Conservation (phyloP, 148 eudicot species). For the Silene latifolia region DNA sequence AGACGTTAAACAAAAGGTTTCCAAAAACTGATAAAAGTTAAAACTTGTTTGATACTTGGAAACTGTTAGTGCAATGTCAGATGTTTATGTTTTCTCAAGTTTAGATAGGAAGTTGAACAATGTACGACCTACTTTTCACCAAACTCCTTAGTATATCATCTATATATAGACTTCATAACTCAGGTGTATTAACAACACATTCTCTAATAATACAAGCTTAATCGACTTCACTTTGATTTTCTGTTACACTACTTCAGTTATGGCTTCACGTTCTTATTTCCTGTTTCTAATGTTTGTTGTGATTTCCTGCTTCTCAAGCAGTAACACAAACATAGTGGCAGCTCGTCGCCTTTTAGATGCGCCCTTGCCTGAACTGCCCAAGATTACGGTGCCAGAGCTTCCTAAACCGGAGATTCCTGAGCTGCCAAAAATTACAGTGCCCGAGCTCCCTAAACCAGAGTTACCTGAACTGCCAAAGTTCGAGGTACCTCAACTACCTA, state of each 20-base stretch:
- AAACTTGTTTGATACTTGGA: neutral
- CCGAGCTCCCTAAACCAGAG: conserved; percentile 11
- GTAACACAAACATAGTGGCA: neutral
- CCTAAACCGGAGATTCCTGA: conserved; percentile 16
- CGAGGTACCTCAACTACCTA: conserved; percentile 6
- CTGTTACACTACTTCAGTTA: neutral
- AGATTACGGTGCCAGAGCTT: neutral
- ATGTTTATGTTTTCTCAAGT: conserved; percentile 1
- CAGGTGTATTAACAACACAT: conserved; percentile 2
- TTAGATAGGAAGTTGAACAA: conserved; percentile 15
- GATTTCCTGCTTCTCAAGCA: neutral
- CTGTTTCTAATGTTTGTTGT: conserved; percentile 2
- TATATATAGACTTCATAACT: neutral
- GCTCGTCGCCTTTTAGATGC: conserved; percentile 27
- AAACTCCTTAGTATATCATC: neutral
- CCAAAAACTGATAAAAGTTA: neutral
- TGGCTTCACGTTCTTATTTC: neutral
- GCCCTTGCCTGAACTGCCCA: conserved; percentile 13
- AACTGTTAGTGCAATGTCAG: conserved; percentile 1
- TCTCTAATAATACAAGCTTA: neutral
- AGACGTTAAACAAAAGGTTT: neutral
- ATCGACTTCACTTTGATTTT: neutral
- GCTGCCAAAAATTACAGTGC: conserved; percentile 10
- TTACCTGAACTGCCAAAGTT: neutral
- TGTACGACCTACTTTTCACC: conserved; percentile 9